Evolutionary conservation across 2,329 filamentous ascomycete species (phyloP).

Genomic region (Bipolaris zeicola): DNA sequence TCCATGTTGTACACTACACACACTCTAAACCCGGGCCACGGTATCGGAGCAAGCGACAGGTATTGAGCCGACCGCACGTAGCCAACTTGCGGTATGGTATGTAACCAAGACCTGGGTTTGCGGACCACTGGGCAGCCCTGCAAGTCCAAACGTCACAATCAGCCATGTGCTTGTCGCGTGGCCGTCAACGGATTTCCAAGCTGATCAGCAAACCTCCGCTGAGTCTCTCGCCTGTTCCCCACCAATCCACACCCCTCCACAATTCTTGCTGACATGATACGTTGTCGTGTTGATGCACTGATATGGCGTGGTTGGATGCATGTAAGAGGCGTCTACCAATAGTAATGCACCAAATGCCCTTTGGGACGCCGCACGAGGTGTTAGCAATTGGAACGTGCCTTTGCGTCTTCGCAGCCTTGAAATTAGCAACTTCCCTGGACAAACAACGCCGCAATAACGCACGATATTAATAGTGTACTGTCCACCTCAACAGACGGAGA

Average conservation of each 20-base stretch:
- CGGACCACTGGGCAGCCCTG: background rate
- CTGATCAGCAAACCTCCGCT: slow-evolving; percentile 6
- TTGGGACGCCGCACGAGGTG: background rate
- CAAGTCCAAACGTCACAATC: slow-evolving; percentile 11
- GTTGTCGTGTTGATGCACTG: slow-evolving; percentile 13
- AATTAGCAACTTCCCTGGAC: background rate
- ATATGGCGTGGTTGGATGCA: slow-evolving; percentile 8
- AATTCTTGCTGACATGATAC: slow-evolving; percentile 14
- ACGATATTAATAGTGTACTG: slow-evolving; percentile 8
- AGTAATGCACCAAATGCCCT: background rate
- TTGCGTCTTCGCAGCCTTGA: background rate
- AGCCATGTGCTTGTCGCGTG: slow-evolving; percentile 24
- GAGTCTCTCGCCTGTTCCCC: slow-evolving; percentile 1
- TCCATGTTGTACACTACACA: background rate
- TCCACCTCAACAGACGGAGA: slow-evolving; percentile 8
- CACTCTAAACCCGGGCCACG: slow-evolving; percentile 9
- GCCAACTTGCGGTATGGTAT: slow-evolving; percentile 4
- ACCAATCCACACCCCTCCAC: background rate
- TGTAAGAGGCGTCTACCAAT: slow-evolving; percentile 10
- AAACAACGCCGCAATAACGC: slow-evolving; percentile 22
- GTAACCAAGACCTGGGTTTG: background rate
- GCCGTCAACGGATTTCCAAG: slow-evolving; percentile 4
- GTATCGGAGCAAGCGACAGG: slow-evolving; percentile 1
- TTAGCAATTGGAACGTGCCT: slow-evolving; percentile 9
- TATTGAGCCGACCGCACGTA: slow-evolving; percentile 1